Conservation (phyloP, 306 rosid species). For the Begonia fuchsioides region DNA sequence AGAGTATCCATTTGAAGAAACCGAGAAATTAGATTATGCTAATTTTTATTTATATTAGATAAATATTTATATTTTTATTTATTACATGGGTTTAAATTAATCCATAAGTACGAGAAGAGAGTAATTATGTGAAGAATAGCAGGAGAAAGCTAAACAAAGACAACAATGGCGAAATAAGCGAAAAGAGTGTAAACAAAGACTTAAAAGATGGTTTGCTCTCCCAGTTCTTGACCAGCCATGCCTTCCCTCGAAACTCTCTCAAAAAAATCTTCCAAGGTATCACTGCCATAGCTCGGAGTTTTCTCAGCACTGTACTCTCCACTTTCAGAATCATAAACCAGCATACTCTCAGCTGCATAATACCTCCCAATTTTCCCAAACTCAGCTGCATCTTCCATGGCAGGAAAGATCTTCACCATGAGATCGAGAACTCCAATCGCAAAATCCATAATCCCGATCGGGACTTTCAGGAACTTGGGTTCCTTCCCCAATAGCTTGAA, state of each 20-base stretch:
- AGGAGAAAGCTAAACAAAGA: no score
- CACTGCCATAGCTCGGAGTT: conserved; percentile 94
- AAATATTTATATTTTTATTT: no score
- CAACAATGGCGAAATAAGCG: no score
- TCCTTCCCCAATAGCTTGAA: conserved; percentile 67
- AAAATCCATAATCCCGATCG: conserved; percentile 88
- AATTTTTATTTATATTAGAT: no score
- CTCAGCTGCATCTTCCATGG: conserved; percentile 86
- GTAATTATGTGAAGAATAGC: no score
- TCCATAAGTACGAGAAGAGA: no score
- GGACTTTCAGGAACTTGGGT: conserved; percentile 80
- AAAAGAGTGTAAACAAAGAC: no score
- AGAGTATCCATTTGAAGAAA: no score
- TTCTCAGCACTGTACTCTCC: conserved; percentile 79
- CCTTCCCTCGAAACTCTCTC: conserved; percentile 72
- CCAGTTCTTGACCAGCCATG: conserved; percentile 93
- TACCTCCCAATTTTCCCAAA: conserved; percentile 93
- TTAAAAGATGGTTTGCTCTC: conserved; percentile 69
- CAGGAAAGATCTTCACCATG: conserved; percentile 64
- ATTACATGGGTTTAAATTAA: no score
- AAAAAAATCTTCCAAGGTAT: conserved; percentile 78
- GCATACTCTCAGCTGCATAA: conserved; percentile 94
- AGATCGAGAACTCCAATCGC: conserved; percentile 63
- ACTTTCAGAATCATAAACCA: conserved; percentile 71
- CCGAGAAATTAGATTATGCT: no score